phyloP scores from a whole-genome alignment of 208 protist species.

The Leishmania tropica region DNA sequence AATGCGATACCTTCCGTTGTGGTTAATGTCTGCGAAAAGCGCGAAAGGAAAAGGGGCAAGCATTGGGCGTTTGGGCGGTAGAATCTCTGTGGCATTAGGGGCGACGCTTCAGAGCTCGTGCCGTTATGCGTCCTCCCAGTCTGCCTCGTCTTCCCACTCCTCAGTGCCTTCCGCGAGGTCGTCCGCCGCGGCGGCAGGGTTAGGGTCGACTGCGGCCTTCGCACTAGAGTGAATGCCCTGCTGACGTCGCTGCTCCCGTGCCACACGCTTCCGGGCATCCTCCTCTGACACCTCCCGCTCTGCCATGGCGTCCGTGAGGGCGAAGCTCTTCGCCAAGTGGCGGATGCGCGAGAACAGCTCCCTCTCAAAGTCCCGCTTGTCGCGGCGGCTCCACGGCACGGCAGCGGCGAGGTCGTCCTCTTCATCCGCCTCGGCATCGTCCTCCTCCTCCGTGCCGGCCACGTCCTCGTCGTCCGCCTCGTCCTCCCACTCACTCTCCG shows the following conservation, averaged over 20 bases:
- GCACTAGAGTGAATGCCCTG: not conserved
- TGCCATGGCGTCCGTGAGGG: slow-evolving; percentile 43
- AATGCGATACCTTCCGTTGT: not conserved
- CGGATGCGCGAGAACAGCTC: slow-evolving; percentile 39
- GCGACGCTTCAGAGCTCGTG: not conserved
- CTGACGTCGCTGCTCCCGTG: slow-evolving; percentile 16
- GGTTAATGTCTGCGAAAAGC: not conserved
- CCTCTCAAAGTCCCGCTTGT: slow-evolving; percentile 56
- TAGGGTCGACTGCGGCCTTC: not conserved
- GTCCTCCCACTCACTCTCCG: slow-evolving; percentile 20
- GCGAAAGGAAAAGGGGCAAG: not conserved
- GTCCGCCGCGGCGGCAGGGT: not conserved
- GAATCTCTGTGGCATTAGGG: not conserved
- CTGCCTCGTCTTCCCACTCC: slow-evolving; percentile 33
- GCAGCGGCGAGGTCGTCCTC: slow-evolving; percentile 15
- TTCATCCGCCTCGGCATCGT: slow-evolving; percentile 14
- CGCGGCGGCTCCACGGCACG: slow-evolving; percentile 35
- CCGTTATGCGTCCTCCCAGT: slow-evolving; percentile 10
- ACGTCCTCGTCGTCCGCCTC: slow-evolving; percentile 33
- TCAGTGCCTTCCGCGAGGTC: slow-evolving; percentile 18
- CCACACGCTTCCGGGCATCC: slow-evolving; percentile 19
- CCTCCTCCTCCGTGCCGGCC: slow-evolving; percentile 13
- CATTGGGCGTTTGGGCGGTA: no score
- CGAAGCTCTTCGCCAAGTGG: slow-evolving; percentile 33
- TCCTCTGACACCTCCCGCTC: slow-evolving; percentile 33